Evolutionary conservation across 768 basidiomycete genomes (phyloP), one percentile per base, ranked within the genome.

Genomic region (Cyathus striatus): DNA sequence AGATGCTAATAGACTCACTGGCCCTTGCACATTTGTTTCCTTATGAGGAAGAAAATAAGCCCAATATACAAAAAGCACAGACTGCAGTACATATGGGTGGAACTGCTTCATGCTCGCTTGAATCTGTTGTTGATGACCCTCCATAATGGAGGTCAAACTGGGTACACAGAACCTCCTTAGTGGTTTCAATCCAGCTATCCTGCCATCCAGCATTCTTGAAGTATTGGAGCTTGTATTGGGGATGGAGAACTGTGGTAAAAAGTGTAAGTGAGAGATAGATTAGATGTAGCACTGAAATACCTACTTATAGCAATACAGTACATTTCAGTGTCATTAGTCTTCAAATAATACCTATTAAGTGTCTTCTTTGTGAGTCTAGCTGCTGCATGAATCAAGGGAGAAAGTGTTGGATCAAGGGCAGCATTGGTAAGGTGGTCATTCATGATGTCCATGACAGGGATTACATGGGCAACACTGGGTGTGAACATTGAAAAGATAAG

Each of bases 231-330:
- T 57, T 58, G 52, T 57, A 46, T 12, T 46, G 52, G 23, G 55
- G 59, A 38, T 60, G 54, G 3, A 57, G 49, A 5, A 60, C 54
- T 60, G 23, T n/a, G 5, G 5, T 23, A 32, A 32, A 32, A 32
- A 32, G 30, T 32, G 30, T 27, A 20, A 23, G 18, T 21, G 6
- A 36, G 54, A 23, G 43, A 45, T 16, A 52, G 62, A 10, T 50
- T n/a, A n/a, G n/a, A 81, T n/a, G n/a, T n/a, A n/a, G n/a, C n/a
- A n/a, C n/a, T n/a, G n/a, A n/a, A n/a, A n/a, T n/a, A n/a, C n/a
- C n/a, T 48, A 66, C 66, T 43, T 59, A 66, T 65, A 7, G 63
- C 56, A 33, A 66, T 64, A 1, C 49, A 42, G 45, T 61, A 66
- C 12, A 63, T 51, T 13, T 61, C 54, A 1, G 60, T 59, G 10